Evolutionary conservation across 176 grass and related monocot species (phyloP), one percentile per base, ranked within the genome.

Genomic region (Saccharum officinarum): DNA sequence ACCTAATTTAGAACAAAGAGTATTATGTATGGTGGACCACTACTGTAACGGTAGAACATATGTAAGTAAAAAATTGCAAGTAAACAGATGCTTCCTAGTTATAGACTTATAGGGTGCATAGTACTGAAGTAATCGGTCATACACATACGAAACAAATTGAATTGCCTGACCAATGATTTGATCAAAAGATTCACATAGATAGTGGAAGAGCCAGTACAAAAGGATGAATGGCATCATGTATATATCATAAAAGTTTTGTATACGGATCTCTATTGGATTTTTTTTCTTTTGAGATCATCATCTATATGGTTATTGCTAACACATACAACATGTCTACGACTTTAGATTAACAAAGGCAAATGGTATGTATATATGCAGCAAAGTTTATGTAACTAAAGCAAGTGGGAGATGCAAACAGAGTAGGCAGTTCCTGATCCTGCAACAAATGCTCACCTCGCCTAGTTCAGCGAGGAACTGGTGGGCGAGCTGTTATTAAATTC

Each of bases 251-350:
- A 52, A 36, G 28, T 38, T 71, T 62, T 63, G 67, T 79, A 40
- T 79, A 40, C 40, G 44, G 66, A 71, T 79, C 75, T 38, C 13
- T 2, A 66, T 66, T 33, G 5, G 15, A 66, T 14, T 36, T 34
- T 67, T 8, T 15, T 7, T 1, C 6, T 33, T 55, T 22, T 22
- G 15, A 67, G 30, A 68, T 37, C 33, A 20, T 38, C 66, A 17
- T 20, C 7, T 20, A 18, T 67, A 33, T 79, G 49, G 52, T 79
- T 79, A 67, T 57, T 22, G 54, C 7, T 57, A 57, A 22, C 6
- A n/a, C 6, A 40, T 71, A 86, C 36, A 71, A 46, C 45, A 46
- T 71, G 38, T 72, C 60, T 79, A 52, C 17, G 18, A 47, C 83
- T 62, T 42, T 17, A 25, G 23, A 28, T 60, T 40, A 63, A 10